These are phyloP conservation scores for Dendrostoma leiphaemia DNA, from an alignment of 2,329 filamentous ascomycete genomes.

Conservation along the genomic window DNA sequence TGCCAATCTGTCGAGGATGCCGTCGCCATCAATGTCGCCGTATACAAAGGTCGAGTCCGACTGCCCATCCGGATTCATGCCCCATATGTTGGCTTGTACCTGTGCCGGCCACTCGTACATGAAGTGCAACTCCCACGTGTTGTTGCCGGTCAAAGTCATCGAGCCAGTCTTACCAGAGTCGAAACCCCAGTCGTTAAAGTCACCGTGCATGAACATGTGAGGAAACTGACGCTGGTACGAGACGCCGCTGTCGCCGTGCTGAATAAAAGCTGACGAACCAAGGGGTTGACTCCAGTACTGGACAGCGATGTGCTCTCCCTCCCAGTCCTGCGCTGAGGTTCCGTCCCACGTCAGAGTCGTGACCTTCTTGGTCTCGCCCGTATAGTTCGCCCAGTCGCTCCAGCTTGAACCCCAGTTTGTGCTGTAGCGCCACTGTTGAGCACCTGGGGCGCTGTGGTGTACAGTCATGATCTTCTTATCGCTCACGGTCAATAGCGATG, in stretches of 20 bases:
- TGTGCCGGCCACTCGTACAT: slow-evolving; percentile 61
- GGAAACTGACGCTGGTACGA: slow-evolving; percentile 50
- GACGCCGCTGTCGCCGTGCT: slow-evolving; percentile 51
- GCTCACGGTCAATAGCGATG: slow-evolving; percentile 42
- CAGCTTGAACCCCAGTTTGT: slow-evolving; percentile 59
- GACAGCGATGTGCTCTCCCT: slow-evolving; percentile 58
- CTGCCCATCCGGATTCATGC: slow-evolving; percentile 59
- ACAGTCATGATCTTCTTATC: slow-evolving; percentile 39
- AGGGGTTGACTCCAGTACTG: slow-evolving; percentile 59
- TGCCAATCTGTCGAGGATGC: slow-evolving; percentile 57
- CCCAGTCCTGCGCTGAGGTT: slow-evolving; percentile 53
- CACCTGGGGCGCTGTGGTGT: slow-evolving; percentile 56
- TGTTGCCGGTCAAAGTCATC: slow-evolving; percentile 44
- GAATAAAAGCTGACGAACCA: slow-evolving; percentile 57
- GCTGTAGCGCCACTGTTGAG: slow-evolving; percentile 60
- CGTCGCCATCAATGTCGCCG: slow-evolving; percentile 59
- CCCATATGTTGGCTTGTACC: slow-evolving; percentile 63
- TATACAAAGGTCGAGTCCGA: slow-evolving; percentile 57
- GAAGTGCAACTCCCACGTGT: slow-evolving; percentile 57
- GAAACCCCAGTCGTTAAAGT: slow-evolving; percentile 61
- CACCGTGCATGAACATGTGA: slow-evolving; percentile 59
- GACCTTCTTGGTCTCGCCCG: slow-evolving; percentile 49
- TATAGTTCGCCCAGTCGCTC: slow-evolving; percentile 56
- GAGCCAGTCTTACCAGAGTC: slow-evolving; percentile 54
- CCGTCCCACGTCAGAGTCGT: slow-evolving; percentile 53